A percentile compares a stretch with the other conserved stretches of the same genome.
phyloP scores from a whole-genome alignment of 2,329 filamentous ascomycete genomes.

The Xylariaceae sp. region DNA sequence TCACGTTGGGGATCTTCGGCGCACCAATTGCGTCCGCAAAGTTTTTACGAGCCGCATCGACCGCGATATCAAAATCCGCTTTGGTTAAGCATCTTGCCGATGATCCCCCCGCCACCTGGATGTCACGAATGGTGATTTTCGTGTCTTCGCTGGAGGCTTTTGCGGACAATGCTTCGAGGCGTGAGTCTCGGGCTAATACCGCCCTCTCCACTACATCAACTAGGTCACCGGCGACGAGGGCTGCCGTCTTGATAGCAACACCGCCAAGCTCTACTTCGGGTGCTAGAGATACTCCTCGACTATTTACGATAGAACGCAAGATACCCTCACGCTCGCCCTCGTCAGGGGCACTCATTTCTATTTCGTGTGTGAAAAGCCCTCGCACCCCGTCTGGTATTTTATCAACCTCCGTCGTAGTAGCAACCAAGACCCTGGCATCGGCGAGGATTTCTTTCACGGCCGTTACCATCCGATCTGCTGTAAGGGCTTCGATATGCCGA shows the following conservation, averaged over 20 bases:
- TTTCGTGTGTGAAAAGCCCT: conserved; percentile 91
- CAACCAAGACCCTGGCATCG: conserved; percentile 83
- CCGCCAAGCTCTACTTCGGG: conserved; percentile 82
- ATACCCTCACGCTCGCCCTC: conserved; percentile 92
- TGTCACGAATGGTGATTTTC: conserved; percentile 73
- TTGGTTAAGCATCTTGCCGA: conserved; percentile 79
- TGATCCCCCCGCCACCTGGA: conserved; percentile 86
- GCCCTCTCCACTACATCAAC: conserved; percentile 94
- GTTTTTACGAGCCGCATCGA: conserved; percentile 95
- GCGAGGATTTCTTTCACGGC: conserved; percentile 83
- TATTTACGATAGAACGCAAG: conserved; percentile 76
- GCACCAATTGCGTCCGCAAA: conserved; percentile 97
- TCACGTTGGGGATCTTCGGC: conserved; percentile 96
- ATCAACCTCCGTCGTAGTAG: conserved; percentile 93
- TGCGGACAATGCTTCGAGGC: conserved; percentile 74
- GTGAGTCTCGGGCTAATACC: conserved; percentile 73
- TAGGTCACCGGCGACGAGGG: conserved; percentile 90
- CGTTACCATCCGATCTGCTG: conserved; percentile 85
- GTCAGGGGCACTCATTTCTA: conserved; percentile 91
- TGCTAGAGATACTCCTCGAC: conserved; percentile 77
- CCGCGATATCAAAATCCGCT: conserved; percentile 86
- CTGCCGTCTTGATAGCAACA: conserved; percentile 93
- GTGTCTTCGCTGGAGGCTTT: conserved; percentile 47
- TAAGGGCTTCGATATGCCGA: conserved; percentile 87
- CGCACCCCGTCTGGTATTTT: conserved; percentile 90